Evolutionary conservation across 176 grass and related monocot species (phyloP).

Genomic region (Oryza australiensis): DNA sequence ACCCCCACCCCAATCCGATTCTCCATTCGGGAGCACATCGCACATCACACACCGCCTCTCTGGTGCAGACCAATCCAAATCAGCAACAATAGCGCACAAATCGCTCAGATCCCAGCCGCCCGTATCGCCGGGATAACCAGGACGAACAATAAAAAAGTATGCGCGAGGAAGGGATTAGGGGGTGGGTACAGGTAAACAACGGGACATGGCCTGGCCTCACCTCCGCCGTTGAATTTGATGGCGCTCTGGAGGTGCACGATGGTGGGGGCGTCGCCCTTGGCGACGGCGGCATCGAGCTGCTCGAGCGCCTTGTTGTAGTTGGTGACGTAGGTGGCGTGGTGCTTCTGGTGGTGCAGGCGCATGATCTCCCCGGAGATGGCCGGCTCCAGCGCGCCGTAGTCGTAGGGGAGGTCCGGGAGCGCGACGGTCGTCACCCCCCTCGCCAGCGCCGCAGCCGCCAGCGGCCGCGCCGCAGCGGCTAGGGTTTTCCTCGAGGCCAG

Average conservation of each 20-base stretch:
- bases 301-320: constrained; percentile 99
- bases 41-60: not conserved
- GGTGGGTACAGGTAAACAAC: no score
- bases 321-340: constrained; percentile 93
- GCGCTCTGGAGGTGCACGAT: constrained; percentile 83
- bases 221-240: constrained; percentile 99
- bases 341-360: constrained; percentile 95
- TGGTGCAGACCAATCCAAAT: not conserved
- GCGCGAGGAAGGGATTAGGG: not conserved
- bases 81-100: not conserved
- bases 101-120: not conserved
- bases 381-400: constrained; percentile 89
- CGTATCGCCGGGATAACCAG: not conserved
- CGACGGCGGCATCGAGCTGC: constrained; percentile 76
- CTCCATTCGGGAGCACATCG: not conserved
- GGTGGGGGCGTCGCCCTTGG: constrained; percentile 64
- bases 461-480: constrained; percentile 26
- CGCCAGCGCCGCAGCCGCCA: constrained; percentile 7
- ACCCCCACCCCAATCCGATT: not conserved
- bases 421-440: constrained; percentile 53
- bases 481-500: constrained; percentile 58
- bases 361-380: constrained; percentile 93
- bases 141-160: not conserved
- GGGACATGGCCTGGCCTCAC: constrained; percentile 30
- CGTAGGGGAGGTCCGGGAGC: constrained; percentile 88